Evolutionary conservation across 306 rosid species (phyloP).

Genomic region (Casuarina glauca): DNA sequence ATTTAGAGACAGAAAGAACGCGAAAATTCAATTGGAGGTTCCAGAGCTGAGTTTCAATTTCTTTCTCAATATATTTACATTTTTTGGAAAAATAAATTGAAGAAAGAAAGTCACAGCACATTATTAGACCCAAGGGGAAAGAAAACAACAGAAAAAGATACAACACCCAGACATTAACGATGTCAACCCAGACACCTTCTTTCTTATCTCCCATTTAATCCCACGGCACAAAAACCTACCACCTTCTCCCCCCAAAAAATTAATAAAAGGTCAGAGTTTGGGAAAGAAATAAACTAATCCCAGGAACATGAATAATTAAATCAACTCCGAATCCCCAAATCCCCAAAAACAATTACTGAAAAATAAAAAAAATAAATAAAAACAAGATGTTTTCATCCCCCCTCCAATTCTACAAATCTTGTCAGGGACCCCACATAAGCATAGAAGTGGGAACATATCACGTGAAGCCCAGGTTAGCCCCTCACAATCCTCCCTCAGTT

Average conservation of each 20-base stretch:
- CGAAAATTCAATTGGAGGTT: constrained; percentile 1
- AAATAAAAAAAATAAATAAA: not conserved
- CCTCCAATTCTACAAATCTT: constrained; percentile 31
- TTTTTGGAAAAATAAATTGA: not conserved
- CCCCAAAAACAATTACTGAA: constrained; percentile 9
- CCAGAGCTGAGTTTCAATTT: not conserved
- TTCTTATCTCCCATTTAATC: constrained; percentile 39
- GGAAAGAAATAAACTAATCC: constrained; percentile 2
- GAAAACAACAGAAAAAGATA: constrained; percentile 25
- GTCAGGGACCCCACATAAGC: constrained; percentile 42
- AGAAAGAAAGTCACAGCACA: constrained; percentile 16
- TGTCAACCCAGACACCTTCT: constrained; percentile 26
- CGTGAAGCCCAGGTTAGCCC: constrained; percentile 54
- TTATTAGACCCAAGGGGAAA: constrained; percentile 27
- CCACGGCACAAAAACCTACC: constrained; percentile 32
- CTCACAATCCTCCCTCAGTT: constrained; percentile 21
- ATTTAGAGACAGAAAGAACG: not conserved
- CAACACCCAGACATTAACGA: constrained; percentile 31
- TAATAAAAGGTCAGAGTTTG: not conserved
- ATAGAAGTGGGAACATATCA: constrained; percentile 54
- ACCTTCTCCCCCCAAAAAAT: constrained; percentile 27
- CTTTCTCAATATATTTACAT: constrained; percentile 32
- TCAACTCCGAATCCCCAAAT: constrained; percentile 28
- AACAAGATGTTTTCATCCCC: constrained; percentile 14
- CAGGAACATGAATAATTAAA: constrained; percentile 11